phyloP scores from a whole-genome alignment of 495 filamentous ascomycete species.

The Cercophora newfieldiana region DNA sequence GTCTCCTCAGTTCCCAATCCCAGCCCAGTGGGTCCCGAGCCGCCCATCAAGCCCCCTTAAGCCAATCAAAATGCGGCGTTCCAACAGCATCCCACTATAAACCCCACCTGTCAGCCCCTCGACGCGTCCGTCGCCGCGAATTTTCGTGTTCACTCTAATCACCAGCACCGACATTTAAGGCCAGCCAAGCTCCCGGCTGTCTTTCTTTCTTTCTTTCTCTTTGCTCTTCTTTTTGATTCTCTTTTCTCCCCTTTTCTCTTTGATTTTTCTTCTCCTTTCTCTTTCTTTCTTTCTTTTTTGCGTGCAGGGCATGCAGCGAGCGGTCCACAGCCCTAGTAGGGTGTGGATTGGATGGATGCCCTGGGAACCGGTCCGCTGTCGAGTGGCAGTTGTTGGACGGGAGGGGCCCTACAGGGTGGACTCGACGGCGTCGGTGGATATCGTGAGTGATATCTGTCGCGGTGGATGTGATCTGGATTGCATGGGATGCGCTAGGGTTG shows the following conservation, averaged over 20 bases:
- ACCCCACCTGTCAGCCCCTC: not conserved
- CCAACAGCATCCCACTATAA: not conserved
- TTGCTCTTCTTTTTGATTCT: slow-evolving; percentile 43
- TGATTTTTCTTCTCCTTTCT: slow-evolving; percentile 40
- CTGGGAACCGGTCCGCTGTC: no score
- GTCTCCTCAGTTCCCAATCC: no score
- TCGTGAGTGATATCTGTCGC: not conserved
- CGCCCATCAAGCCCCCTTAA: no score
- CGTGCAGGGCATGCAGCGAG: no score
- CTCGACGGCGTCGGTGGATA: not conserved
- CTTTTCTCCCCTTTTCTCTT: slow-evolving; percentile 38
- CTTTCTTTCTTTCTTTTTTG: slow-evolving; percentile 40
- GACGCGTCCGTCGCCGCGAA: slow-evolving; percentile 20
- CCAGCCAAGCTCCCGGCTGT: not conserved
- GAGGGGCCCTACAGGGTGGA: no score
- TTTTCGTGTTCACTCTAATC: slow-evolving; percentile 19
- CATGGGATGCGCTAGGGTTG: no score
- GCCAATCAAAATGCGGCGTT: not conserved
- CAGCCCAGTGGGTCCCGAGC: no score
- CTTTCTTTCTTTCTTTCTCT: slow-evolving; percentile 50
- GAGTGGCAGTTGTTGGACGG: not conserved
- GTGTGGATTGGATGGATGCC: no score
- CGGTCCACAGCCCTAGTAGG: no score
- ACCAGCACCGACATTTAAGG: slow-evolving; percentile 26
- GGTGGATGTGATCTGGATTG: no score